Percentiles rank a stretch among this genome's conserved stretches.
Evolutionary conservation across 1,139 yeast species (phyloP).

Genomic region (Nakaseomyces kungkrabaensis): DNA sequence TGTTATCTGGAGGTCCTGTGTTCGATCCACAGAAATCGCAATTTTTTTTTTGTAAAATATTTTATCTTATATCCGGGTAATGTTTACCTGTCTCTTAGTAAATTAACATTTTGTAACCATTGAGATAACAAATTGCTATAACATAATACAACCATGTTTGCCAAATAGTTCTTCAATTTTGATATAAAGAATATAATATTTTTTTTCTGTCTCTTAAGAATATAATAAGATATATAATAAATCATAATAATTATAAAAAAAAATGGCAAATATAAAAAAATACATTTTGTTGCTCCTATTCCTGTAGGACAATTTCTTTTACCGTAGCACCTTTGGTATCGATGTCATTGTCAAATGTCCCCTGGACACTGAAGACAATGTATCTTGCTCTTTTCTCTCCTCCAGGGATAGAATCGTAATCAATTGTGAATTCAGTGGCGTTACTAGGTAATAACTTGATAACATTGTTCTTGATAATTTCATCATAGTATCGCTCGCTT

Average conservation of each 20-base stretch:
- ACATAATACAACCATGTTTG: no score
- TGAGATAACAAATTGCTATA: no score
- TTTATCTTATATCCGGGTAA: not conserved
- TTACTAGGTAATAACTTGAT: slow-evolving; percentile 41
- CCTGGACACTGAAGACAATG: slow-evolving; percentile 43
- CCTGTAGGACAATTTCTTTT: slow-evolving; percentile 36
- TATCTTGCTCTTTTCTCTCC: slow-evolving; percentile 32
- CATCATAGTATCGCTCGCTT: slow-evolving; percentile 37
- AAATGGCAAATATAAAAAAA: not conserved
- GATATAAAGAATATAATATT: no score
- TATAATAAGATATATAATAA: no score
- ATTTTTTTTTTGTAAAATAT: slow-evolving; percentile 13
- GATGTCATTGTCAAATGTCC: slow-evolving; percentile 35
- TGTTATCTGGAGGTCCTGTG: slow-evolving; percentile 76
- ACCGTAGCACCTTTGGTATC: slow-evolving; percentile 48
- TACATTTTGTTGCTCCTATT: not conserved
- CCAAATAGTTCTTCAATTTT: no score
- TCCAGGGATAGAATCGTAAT: slow-evolving; percentile 13
- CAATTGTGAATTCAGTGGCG: slow-evolving; percentile 36
- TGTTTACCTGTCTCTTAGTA: not conserved
- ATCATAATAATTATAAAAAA: not conserved
- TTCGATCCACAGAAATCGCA: slow-evolving; percentile 86
- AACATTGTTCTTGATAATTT: slow-evolving; percentile 23
- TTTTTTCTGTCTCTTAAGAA: no score
- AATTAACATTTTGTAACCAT: no score